Percentiles rank a stretch among this genome's conserved stretches.
phyloP scores from a whole-genome alignment of 441 rosid genomes.

The Bruguiera hainesii region DNA sequence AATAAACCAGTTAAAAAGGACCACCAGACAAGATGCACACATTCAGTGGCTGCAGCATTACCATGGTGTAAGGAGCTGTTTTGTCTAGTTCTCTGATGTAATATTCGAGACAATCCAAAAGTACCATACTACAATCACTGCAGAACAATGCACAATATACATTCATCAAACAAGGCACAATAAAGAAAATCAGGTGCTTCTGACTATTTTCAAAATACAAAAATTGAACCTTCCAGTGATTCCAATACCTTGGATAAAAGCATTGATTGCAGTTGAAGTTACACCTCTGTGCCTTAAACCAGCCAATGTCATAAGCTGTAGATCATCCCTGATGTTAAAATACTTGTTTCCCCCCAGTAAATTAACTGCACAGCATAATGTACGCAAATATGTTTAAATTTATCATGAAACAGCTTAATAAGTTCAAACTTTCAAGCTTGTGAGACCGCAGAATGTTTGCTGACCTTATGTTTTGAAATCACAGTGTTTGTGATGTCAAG shows the following conservation, averaged over 20 bases:
- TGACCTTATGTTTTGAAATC: slow-evolving; percentile 94
- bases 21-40: slow-evolving; percentile 28
- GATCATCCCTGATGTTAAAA: slow-evolving; percentile 99
- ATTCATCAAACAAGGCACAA: no score
- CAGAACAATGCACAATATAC: slow-evolving; percentile 3
- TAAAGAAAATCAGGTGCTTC: no score
- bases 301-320: slow-evolving; percentile 92
- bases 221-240: slow-evolving; percentile 79
- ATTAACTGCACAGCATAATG: slow-evolving; percentile 54
- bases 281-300: slow-evolving; percentile 93
- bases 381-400: background rate
- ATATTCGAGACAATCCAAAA: slow-evolving; percentile 85
- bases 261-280: slow-evolving; percentile 73
- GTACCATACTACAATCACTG: slow-evolving; percentile 78
- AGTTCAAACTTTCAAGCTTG: slow-evolving; percentile 9
- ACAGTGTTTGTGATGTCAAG: slow-evolving; percentile 84
- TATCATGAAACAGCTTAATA: slow-evolving; percentile 1
- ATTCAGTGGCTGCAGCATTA: slow-evolving; percentile 86
- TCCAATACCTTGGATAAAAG: slow-evolving; percentile 85
- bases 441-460: slow-evolving; percentile 15
- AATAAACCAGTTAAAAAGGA: background rate
- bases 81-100: slow-evolving; percentile 87
- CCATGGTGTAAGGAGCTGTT: slow-evolving; percentile 75
- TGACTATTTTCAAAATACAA: slow-evolving; percentile 7
- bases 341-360: slow-evolving; percentile 67